Evolutionary conservation across 345 rosid species (phyloP).

Genomic region (Salix brachista): DNA sequence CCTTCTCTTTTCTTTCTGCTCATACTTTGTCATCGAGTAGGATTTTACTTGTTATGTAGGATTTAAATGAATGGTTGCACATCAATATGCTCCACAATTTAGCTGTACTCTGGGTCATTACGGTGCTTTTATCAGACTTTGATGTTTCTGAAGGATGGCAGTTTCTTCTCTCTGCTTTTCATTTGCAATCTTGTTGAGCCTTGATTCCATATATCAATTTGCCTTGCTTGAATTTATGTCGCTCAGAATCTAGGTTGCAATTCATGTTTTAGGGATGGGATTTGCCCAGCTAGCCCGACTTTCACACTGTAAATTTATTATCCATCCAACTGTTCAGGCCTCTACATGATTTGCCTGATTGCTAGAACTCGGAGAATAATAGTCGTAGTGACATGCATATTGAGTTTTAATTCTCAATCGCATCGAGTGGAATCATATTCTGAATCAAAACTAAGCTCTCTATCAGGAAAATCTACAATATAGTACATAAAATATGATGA

Average conservation of each 20-base stretch:
- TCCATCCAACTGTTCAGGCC: not conserved
- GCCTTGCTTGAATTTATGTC: not conserved
- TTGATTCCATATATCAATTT: not conserved
- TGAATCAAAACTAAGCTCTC: not conserved
- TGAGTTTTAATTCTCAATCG: not conserved
- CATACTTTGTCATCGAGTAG: not conserved
- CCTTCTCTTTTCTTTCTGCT: not conserved
- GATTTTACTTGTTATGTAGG: not conserved
- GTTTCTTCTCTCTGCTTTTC: not conserved
- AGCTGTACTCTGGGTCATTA: not conserved
- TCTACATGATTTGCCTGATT: not conserved
- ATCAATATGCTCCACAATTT: not conserved
- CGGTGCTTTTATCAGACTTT: not conserved
- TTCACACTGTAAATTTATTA: not conserved
- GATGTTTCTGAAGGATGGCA: not conserved
- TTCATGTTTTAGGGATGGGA: not conserved
- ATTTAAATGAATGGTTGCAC: not conserved
- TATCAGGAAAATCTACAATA: not conserved
- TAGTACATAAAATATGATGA: not conserved
- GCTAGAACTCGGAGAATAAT: not conserved
- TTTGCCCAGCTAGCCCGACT: not conserved
- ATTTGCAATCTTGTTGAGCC: not conserved
- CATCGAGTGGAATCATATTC: not conserved
- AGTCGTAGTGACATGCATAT: not conserved
- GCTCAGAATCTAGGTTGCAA: not conserved